These are phyloP conservation scores for Balamuthia mandrillaris DNA, from an alignment of 208 protist species.

Conservation along the genomic window DNA sequence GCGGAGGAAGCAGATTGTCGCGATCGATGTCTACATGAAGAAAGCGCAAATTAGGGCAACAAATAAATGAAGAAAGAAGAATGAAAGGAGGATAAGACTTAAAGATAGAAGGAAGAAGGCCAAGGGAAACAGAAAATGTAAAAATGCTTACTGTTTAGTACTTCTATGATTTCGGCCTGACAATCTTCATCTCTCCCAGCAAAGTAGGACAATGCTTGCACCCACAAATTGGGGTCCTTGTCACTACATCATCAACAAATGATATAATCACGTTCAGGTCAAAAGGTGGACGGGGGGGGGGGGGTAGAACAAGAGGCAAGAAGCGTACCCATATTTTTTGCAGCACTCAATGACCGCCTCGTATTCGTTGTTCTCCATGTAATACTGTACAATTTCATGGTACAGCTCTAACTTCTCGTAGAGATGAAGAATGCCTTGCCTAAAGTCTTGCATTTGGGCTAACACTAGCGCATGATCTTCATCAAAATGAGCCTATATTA, in stretches of 20 bases:
- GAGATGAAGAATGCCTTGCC: slow-evolving; percentile 83
- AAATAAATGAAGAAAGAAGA: no score
- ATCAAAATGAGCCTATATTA: slow-evolving; percentile 73
- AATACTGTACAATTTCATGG: slow-evolving; percentile 81
- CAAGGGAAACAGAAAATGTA: no score
- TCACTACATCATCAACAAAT: slow-evolving; percentile 28
- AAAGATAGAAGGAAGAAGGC: no score
- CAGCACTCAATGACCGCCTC: slow-evolving; percentile 57
- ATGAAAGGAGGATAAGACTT: no score
- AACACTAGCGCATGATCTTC: slow-evolving; percentile 85
- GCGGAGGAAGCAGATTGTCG: slow-evolving; percentile 82
- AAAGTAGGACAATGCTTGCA: slow-evolving; percentile 84
- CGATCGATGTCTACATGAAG: slow-evolving; percentile 73
- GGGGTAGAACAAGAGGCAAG: neutral
- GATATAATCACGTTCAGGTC: neutral
- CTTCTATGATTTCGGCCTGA: slow-evolving; percentile 62
- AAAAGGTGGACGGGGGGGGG: neutral
- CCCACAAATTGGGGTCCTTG: slow-evolving; percentile 78
- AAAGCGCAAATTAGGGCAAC: no score
- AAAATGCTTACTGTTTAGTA: slow-evolving; percentile 61
- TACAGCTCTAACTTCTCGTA: slow-evolving; percentile 79
- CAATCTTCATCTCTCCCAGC: slow-evolving; percentile 51
- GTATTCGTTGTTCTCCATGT: slow-evolving; percentile 79
- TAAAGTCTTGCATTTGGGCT: slow-evolving; percentile 80
- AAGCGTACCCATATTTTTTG: slow-evolving; percentile 58